Evolutionary conservation across 2,329 filamentous ascomycete genomes (phyloP), one percentile per base, ranked within the genome.

Genomic region (Cladosporium sp.): DNA sequence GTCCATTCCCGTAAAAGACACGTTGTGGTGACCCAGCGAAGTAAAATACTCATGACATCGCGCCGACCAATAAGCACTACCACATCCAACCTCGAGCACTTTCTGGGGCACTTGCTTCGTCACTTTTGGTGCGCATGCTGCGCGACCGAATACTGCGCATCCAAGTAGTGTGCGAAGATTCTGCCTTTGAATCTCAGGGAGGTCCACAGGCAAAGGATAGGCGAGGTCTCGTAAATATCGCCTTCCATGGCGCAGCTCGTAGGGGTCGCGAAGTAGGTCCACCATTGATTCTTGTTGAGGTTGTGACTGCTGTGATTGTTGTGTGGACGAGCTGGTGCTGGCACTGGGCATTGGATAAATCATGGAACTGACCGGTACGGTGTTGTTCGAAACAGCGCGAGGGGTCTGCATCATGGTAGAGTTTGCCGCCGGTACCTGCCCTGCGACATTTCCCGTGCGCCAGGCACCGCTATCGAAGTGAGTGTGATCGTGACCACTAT

Each of bases 131-230:
- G 87, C 88, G 73, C 89, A 92, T 57, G 94, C 82, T 0, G 91
- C 89, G 10, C 85, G 85, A 44, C 91, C 90, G 66, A 94, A 91
- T 34, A 96, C 83, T 68, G 90, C 86, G 64, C 90, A 87, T 52
- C 91, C 80, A 61, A 96, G 81, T 64, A 96, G 80, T 0, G 92
- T 95, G 59, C 90, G 85, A 57, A 97, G 78, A 48, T 86, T 91
- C 74, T 97, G 92, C 58, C 92, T 84, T 73, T 96, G 91, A 49
- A 96, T 82, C 74, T 97, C 92, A 39, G 87, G 79, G 39, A 96
- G 82, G 74, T 97, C 93, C 75, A 89, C 88, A 37, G 93, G 93
- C 2, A 97, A 79, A n/a, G 91, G 91, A 67, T 97, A 97, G 7
- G 84, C 76, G 28, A 89, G 77, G 68, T 96, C 90, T 69, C 88